Conservation (phyloP, 2,329 filamentous ascomycete species). For the Hypoxylon sp. region DNA sequence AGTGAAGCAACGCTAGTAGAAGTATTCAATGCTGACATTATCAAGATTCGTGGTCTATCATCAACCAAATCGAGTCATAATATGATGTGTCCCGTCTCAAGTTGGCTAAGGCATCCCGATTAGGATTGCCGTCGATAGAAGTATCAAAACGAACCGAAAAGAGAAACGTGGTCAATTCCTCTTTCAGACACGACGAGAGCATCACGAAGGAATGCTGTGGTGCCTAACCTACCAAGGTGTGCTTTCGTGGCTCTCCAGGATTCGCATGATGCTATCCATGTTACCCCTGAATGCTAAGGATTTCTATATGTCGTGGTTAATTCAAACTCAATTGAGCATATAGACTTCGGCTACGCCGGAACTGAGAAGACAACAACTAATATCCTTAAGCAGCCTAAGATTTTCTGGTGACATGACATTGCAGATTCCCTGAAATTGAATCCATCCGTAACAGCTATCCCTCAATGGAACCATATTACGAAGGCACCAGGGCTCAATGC, state of each 20-base stretch:
- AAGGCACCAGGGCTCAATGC: background rate
- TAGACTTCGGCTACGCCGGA: background rate
- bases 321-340: background rate
- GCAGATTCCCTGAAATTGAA: background rate
- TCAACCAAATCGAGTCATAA: background rate
- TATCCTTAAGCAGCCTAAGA: background rate
- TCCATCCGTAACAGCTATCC: background rate
- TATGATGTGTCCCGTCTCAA: constrained; percentile 12
- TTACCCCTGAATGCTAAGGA: background rate
- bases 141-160: background rate
- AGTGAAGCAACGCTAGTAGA: background rate
- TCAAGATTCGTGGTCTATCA: constrained; percentile 4
- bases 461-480: background rate
- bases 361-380: background rate
- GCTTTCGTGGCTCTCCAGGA: background rate
- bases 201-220: background rate
- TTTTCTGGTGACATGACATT: background rate
- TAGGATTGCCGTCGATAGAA: constrained; percentile 7
- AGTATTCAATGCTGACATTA: background rate
- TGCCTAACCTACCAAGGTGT: background rate
- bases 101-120: constrained; percentile 1
- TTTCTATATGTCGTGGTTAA: background rate
- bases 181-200: background rate
- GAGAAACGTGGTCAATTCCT: constrained; percentile 4
- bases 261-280: constrained; percentile 1